A percentile compares a stretch with the other conserved stretches of the same genome.
Conservation (phyloP, 176 grass and related monocot species). For the Panicum miliaceum region DNA sequence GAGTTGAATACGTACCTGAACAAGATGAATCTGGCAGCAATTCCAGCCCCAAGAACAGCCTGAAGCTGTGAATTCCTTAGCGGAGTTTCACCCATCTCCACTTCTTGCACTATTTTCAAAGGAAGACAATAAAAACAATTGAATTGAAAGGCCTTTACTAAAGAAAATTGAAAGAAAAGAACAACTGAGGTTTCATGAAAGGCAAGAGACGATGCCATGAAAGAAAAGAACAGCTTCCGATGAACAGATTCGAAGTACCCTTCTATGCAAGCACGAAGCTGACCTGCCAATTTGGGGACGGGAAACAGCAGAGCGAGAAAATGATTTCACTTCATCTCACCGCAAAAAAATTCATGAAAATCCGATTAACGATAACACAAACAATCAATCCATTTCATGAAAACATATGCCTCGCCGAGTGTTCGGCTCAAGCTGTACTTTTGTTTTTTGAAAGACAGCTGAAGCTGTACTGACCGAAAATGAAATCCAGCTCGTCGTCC, state of each 20-base stretch:
- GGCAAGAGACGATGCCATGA: not conserved
- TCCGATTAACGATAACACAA: not conserved
- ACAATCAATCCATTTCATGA: slow-evolving; percentile 1
- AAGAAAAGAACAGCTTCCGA: not conserved
- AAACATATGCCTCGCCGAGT: not conserved
- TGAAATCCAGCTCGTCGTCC: not conserved
- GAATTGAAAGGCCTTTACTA: not conserved
- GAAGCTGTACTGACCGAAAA: not conserved
- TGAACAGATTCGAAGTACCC: not conserved
- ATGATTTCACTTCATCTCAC: not conserved
- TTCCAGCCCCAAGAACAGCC: not conserved
- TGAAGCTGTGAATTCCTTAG: not conserved
- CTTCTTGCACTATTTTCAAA: slow-evolving; percentile 2
- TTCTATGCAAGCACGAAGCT: not conserved
- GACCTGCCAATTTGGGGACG: not conserved
- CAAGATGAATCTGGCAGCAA: not conserved
- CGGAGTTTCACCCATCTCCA: slow-evolving; percentile 11
- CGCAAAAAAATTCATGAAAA: not conserved
- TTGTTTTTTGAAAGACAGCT: not conserved
- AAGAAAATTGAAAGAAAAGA: not conserved
- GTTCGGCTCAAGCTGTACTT: not conserved
- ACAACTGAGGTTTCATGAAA: not conserved
- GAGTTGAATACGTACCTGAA: slow-evolving; percentile 21
- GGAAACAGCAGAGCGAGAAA: not conserved
- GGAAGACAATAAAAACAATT: not conserved